Evolutionary conservation across 192 early-diverging fungal species (phyloP), one percentile per base, ranked within the genome.

Genomic region (Umbelopsis sp.): DNA sequence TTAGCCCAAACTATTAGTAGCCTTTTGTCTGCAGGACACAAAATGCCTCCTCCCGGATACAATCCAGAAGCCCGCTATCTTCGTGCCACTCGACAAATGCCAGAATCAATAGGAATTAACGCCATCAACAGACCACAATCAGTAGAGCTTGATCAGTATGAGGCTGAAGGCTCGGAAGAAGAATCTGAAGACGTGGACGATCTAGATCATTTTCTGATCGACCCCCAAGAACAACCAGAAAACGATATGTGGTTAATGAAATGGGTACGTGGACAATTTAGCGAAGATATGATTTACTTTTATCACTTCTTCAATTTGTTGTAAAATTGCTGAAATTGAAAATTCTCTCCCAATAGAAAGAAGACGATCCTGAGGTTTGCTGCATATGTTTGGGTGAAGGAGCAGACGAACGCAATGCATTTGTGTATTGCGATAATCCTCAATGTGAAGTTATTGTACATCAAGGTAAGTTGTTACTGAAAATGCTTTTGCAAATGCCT

Each of bases 371-470:
- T 4, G 82, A 82, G 12, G 74, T 84, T 12, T 86, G 85, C 69
- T 86, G 85, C 25, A 76, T 86, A 14, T 86, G 85, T 67, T 75
- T 84, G 24, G 82, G 82, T 44, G 72, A 75, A 59, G 77, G 76
- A 21, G 79, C 80, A 6, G 80, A 80, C n/a, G 80, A 80, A n/a
- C 73, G 73, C 17, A 84, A 84, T 54, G 73, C 78, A 4, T 79
- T 86, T 75, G 85, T 86, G 7, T 86, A 86, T 70, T 86, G 85
- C 65, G 85, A 86, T 56, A 53, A 62, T 7, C 66, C 66, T 3
- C 32, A 65, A 45, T 73, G 68, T 43, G 74, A 75, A 59, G 68
- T 72, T 11, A 72, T 76, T 68, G 69, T 68, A 17, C 69, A 71
- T 34, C 47, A 65, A 76, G 56, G 56, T 62, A 34, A 29, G 56